phyloP scores from a whole-genome alignment of 78 protist genomes.

The Dictyostelium intermedium region DNA sequence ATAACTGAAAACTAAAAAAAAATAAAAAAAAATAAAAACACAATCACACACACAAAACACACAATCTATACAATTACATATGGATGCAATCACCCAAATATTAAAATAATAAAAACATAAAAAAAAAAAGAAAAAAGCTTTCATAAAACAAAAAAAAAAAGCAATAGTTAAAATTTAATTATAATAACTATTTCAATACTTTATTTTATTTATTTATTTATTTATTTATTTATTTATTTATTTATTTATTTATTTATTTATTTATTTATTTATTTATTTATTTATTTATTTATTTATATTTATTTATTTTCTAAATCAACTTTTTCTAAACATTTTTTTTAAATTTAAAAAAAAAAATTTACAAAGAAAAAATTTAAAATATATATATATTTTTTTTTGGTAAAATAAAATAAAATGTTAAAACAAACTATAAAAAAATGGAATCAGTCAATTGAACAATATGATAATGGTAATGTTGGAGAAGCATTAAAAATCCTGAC shows the following conservation, averaged over 20 bases:
- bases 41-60: not conserved
- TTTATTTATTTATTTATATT: conserved; percentile 5
- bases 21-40: no score
- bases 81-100: not conserved
- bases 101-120: no score
- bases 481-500: not conserved
- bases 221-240: not conserved
- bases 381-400: no score
- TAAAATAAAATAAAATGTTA: conserved; percentile 21
- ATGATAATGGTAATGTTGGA: not conserved
- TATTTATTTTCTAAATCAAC: not conserved
- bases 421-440: conserved; percentile 52
- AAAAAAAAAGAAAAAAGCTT: no score
- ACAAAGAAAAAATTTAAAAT: not conserved
- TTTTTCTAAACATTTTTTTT: not conserved
- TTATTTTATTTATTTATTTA: no score
- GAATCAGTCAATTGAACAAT: conserved; percentile 35
- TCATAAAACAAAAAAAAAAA: no score
- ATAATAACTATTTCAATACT: not conserved
- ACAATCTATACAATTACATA: not conserved
- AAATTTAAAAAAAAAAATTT: not conserved
- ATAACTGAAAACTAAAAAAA: no score
- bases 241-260: not conserved
- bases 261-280: not conserved
- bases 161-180: not conserved